These are phyloP conservation scores for Sphagnurus paluster DNA, from an alignment of 1,284 basidiomycete species.

Conservation along the genomic window DNA sequence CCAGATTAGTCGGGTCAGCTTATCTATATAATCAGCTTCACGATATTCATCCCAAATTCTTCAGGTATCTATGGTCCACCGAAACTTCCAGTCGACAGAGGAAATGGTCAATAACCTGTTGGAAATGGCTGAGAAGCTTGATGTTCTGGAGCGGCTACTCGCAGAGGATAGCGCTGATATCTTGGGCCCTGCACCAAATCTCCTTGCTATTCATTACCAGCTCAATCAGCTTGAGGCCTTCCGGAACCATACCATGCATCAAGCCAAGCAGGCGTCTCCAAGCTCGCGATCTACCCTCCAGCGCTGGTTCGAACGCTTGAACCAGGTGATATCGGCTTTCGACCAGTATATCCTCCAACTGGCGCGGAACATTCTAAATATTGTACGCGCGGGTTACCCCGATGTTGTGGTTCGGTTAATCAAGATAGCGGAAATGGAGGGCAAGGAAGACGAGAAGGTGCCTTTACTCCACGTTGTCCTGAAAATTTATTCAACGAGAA, in stretches of 20 bases:
- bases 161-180: conserved; percentile 72
- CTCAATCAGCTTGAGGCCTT: conserved; percentile 90
- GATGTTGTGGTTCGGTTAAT: conserved; percentile 89
- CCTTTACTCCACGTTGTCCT: neutral
- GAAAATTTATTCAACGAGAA: neutral
- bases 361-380: conserved; percentile 75
- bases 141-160: conserved; percentile 79
- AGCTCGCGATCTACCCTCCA: conserved; percentile 68
- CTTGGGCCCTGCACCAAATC: conserved; percentile 81
- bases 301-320: conserved; percentile 88
- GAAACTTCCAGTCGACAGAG: conserved; percentile 93
- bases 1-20: conserved; percentile 87
- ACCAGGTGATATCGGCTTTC: conserved; percentile 79
- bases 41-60: conserved; percentile 11
- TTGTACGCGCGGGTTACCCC: conserved; percentile 78
- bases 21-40: neutral
- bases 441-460: conserved; percentile 93
- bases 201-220: conserved; percentile 90
- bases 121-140: conserved; percentile 86
- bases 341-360: conserved; percentile 86
- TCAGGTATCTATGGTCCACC: conserved; percentile 92
- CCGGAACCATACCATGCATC: conserved; percentile 90
- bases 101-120: conserved; percentile 93
- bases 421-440: conserved; percentile 95
- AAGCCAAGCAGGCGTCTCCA: conserved; percentile 84